phyloP scores from a whole-genome alignment of 2,329 filamentous ascomycete species.

The Cordyceps militaris region DNA sequence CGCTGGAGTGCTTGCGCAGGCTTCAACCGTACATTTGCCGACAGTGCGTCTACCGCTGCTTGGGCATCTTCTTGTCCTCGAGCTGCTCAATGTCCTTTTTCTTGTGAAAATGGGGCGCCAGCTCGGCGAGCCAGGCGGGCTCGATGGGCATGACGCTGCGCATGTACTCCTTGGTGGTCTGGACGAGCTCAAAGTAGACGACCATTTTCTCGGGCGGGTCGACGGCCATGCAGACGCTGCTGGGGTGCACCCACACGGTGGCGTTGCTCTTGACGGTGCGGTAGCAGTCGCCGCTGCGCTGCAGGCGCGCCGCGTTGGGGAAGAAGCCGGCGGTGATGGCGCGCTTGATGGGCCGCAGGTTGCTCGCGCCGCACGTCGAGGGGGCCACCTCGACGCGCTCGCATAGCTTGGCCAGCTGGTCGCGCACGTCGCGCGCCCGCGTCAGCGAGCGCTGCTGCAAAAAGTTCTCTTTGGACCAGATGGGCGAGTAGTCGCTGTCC shows the following conservation, averaged over 20 bases:
- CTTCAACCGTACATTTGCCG: too few species aligned
- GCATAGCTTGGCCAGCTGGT: constrained; percentile 86
- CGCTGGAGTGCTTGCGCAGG: too few species aligned
- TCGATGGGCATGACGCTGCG: constrained; percentile 79
- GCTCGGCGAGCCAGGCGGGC: constrained; percentile 76
- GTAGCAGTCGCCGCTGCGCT: constrained; percentile 80
- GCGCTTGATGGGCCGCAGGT: constrained; percentile 72
- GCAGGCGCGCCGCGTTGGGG: constrained; percentile 78
- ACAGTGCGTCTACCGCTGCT: constrained; percentile 20
- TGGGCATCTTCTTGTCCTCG: constrained; percentile 61
- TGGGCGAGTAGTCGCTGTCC: constrained; percentile 77
- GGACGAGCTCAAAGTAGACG: constrained; percentile 76
- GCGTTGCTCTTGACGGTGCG: constrained; percentile 86
- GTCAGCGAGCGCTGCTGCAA: constrained; percentile 85
- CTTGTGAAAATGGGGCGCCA: constrained; percentile 93
- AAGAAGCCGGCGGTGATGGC: constrained; percentile 91
- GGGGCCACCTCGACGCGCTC: constrained; percentile 80
- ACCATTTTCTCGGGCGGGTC: constrained; percentile 75
- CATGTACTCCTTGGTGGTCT: constrained; percentile 90
- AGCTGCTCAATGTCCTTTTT: constrained; percentile 79
- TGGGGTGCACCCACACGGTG: constrained; percentile 87
- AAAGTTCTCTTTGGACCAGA: constrained; percentile 92
- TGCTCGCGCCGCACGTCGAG: constrained; percentile 60
- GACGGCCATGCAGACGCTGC: constrained; percentile 68
- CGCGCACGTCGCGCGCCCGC: constrained; percentile 81